Base-by-base conservation (phyloP, 2,329 filamentous ascomycete species). In the Aureobasidium vineae region DNA sequence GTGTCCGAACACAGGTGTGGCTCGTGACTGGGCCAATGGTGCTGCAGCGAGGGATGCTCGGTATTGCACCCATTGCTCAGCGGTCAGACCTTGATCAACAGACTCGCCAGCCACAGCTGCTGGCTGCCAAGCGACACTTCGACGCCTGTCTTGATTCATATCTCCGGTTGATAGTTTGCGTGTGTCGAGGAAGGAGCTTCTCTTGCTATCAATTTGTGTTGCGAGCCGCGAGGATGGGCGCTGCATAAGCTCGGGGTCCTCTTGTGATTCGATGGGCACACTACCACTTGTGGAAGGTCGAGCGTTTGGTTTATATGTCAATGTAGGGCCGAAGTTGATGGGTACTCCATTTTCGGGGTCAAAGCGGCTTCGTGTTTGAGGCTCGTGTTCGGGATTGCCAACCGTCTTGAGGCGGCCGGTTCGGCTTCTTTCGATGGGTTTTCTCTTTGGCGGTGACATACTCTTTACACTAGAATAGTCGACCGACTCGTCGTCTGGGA, bases 41-140 rank as follows among this genome's bases (percentile, higher is more conserved):
- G 82, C 80, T 21, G 83, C 81, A 4, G 80, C 79, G 49, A 79
- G 76, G 15, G 86, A 81, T 26, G 88, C 89, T 69, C 91, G 87
- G 71, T 94, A 89, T 72, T 92, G 87, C 6, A 97, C 91, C 78
- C 89, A 96, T 71, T 96, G 87, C 75, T 97, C 91, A 0, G 92
- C 84, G 5, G 89, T 90, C 15, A 96, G 74, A 10, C 78, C 79
- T 49, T 79, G 82, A n/a, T 83, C 82, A 16, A 80, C 76, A 33
- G 80, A 78, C 26, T 73, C 72, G 21, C 81, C 79, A 41, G 80
- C 77, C 41, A 82, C 78, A 73, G 86, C 85, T 41, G 85, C 88
- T 6, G 93, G 92, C 70, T 92, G 89, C 93, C 93, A 97, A 5
- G 88, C 81, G 69, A 95, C 80, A 71, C 85, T 92, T 69, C 87